Evolutionary conservation across 345 rosid genomes (phyloP).

Genomic region (Rhodamnia rubescens): DNA sequence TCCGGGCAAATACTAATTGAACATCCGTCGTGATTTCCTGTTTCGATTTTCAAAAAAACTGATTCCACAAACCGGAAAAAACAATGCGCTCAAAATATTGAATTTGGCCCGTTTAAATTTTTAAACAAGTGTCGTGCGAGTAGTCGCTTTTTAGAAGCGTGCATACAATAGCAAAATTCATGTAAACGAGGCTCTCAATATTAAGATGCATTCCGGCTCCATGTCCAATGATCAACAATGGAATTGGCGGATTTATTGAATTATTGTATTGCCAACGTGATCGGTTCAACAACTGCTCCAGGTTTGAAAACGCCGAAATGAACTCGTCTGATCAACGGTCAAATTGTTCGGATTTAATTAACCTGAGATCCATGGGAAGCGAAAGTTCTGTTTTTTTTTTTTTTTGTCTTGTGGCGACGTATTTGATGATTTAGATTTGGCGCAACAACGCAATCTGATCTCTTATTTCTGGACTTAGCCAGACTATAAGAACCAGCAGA

Average conservation of each 20-base stretch:
- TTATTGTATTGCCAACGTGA: neutral
- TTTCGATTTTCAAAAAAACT: too few relatives aligned
- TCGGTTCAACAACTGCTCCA: too few relatives aligned
- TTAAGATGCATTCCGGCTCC: neutral
- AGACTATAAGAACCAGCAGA: neutral
- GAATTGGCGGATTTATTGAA: neutral
- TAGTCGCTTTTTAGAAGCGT: too few relatives aligned
- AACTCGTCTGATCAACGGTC: rapidly evolving
- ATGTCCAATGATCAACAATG: neutral
- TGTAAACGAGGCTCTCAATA: too few relatives aligned
- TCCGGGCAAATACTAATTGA: too few relatives aligned
- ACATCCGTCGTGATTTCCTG: too few relatives aligned
- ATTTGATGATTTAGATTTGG: neutral
- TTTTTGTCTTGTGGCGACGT: neutral
- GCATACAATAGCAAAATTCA: too few relatives aligned
- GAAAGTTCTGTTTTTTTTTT: neutral
- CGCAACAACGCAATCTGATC: neutral
- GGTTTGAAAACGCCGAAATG: neutral
- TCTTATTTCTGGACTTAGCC: neutral
- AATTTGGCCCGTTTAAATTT: too few relatives aligned
- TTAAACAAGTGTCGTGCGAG: too few relatives aligned
- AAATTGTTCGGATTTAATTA: too few relatives aligned
- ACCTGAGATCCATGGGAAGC: neutral
- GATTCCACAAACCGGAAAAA: too few relatives aligned
- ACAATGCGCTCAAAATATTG: too few relatives aligned